Evolutionary conservation across 148 eudicot species (phyloP).

Genomic region (Gaultheria prostrata): DNA sequence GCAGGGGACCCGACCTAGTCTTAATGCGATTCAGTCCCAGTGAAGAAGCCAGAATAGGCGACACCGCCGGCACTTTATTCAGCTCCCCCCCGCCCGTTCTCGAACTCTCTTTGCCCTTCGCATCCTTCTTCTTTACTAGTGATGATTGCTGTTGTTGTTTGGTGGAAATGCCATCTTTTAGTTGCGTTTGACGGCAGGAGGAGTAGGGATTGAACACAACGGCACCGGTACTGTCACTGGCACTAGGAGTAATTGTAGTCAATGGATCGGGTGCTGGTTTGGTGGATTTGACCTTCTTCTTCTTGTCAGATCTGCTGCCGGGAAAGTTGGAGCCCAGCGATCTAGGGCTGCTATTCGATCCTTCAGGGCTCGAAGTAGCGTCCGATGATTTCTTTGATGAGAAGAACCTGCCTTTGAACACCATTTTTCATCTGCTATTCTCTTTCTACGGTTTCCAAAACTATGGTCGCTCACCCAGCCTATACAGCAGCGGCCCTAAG

Average conservation of each 20-base stretch:
- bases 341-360: slow-evolving; percentile 79
- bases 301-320: slow-evolving; percentile 55
- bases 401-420: slow-evolving; percentile 95
- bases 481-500: not conserved
- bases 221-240: not conserved
- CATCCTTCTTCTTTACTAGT: slow-evolving; percentile 25
- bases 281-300: slow-evolving; percentile 48
- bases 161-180: slow-evolving; percentile 11
- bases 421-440: slow-evolving; percentile 40
- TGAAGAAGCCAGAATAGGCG: slow-evolving; percentile 88
- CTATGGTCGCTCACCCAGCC: not conserved
- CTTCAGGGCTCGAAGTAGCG: slow-evolving; percentile 58
- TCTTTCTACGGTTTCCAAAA: not conserved
- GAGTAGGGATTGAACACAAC: slow-evolving; percentile 11
- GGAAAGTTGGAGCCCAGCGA: slow-evolving; percentile 69
- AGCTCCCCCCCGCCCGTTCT: not conserved
- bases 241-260: not conserved
- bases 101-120: slow-evolving; percentile 33
- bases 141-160: slow-evolving; percentile 13
- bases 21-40: slow-evolving; percentile 90
- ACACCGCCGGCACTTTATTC: slow-evolving; percentile 26
- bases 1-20: slow-evolving; percentile 97
- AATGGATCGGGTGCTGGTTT: slow-evolving; percentile 16
- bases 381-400: slow-evolving; percentile 94
- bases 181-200: slow-evolving; percentile 15